Evolutionary conservation across 2,329 filamentous ascomycete genomes (phyloP).

Genomic region (Fonsecaea nubica): DNA sequence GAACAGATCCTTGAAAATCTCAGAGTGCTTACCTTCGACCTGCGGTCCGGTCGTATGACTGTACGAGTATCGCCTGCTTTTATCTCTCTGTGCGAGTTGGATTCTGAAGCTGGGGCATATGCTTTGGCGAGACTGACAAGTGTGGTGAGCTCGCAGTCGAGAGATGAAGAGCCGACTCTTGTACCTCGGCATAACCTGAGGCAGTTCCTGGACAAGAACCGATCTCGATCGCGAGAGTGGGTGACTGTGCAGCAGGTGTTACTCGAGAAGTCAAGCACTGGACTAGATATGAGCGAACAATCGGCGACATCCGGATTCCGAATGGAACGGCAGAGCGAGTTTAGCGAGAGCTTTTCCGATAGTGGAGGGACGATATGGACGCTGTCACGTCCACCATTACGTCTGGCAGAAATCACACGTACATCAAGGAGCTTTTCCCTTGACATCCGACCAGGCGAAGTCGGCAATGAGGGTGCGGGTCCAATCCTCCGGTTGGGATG

Average conservation of each 20-base stretch:
- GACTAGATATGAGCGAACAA: not conserved
- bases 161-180: conserved; percentile 28
- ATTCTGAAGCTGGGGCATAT: conserved; percentile 26
- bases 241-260: conserved; percentile 28
- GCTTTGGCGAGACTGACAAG: conserved; percentile 33
- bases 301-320: not conserved
- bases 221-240: not conserved
- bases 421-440: conserved; percentile 15
- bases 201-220: conserved; percentile 28
- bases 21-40: conserved; percentile 26
- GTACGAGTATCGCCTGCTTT: conserved; percentile 25
- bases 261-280: conserved; percentile 15
- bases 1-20: conserved; percentile 18
- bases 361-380: conserved; percentile 17
- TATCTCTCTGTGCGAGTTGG: conserved; percentile 13
- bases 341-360: not conserved
- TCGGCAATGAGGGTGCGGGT: not conserved
- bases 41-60: conserved; percentile 30
- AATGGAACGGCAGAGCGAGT: too few species aligned
- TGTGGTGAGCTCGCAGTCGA: conserved; percentile 30
- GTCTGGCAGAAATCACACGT: conserved; percentile 21
- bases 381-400: conserved; percentile 33
- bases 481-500: not conserved
- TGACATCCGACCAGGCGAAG: not conserved
- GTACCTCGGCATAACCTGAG: conserved; percentile 21